A percentile compares a stretch with the other conserved stretches of the same genome.
Evolutionary conservation across 75 land plant genomes (phyloP).

Genomic region (Cunninghamia lanceolata): DNA sequence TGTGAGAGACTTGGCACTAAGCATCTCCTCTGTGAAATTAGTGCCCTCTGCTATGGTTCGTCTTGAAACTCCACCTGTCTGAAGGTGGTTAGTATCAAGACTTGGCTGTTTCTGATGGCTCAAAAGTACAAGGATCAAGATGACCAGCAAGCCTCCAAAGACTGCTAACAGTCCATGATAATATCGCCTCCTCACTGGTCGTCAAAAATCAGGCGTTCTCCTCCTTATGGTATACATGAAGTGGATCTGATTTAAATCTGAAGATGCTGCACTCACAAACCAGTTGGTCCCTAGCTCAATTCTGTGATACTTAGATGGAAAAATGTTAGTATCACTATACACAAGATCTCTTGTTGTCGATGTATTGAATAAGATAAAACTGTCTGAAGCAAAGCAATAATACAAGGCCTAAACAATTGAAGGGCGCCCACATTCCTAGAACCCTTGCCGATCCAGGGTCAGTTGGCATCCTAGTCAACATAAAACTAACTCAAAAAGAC

Average conservation of each 20-base stretch:
- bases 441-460: not conserved
- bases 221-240: conserved; percentile 6
- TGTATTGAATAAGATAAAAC: not conserved
- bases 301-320: conserved; percentile 2
- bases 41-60: conserved; percentile 2
- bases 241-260: not conserved
- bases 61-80: conserved; percentile 1
- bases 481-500: not conserved
- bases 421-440: not conserved
- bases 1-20: conserved; percentile 51
- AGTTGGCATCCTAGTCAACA: not conserved
- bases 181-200: conserved; percentile 8
- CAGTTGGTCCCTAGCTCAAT: conserved; percentile 2
- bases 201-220: conserved; percentile 12
- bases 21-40: conserved; percentile 60
- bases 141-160: not conserved
- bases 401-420: not conserved
- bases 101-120: conserved; percentile 2
- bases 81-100: conserved; percentile 1
- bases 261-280: not conserved
- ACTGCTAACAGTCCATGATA: not conserved
- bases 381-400: not conserved
- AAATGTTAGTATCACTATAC: not conserved
- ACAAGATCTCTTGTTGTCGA: not conserved
- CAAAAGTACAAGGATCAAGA: conserved; percentile 4